Percentiles rank a stretch among this genome's conserved stretches.
phyloP scores from a whole-genome alignment of 768 basidiomycete genomes.

The Kockovaella imperatae region DNA sequence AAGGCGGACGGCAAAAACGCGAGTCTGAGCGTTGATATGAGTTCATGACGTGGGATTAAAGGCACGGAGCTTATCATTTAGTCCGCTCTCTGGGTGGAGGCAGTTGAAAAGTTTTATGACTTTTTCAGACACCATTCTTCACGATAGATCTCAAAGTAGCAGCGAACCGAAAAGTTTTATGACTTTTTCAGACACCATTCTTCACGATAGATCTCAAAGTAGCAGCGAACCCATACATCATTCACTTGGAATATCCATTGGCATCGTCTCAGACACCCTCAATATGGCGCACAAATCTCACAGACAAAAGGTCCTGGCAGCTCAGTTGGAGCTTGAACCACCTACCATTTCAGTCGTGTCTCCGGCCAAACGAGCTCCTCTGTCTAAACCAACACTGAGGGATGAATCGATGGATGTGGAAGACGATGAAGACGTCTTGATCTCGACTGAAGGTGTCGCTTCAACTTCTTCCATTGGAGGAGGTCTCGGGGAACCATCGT shows the following conservation, averaged over 20 bases:
- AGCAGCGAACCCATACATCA: too few species aligned
- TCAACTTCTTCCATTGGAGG: conserved; percentile 3
- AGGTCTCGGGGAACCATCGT: conserved; percentile 10
- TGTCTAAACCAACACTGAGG: conserved; percentile 13
- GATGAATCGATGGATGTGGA: conserved; percentile 35
- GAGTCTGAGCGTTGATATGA: too few species aligned
- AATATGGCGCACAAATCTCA: conserved; percentile 44
- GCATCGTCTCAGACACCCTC: neutral
- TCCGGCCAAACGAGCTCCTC: conserved; percentile 2
- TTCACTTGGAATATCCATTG: neutral
- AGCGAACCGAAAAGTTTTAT: too few species aligned
- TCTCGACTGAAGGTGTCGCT: conserved; percentile 49
- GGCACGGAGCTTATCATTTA: too few species aligned
- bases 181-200: neutral
- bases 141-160: neutral
- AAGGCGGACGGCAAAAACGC: too few species aligned
- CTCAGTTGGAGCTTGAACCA: conserved; percentile 40
- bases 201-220: neutral
- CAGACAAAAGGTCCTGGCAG: conserved; percentile 41
- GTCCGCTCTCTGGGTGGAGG: too few species aligned
- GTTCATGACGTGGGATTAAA: too few species aligned
- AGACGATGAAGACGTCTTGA: conserved; percentile 59
- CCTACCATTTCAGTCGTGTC: conserved; percentile 35
- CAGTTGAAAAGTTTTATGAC: too few species aligned
- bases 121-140: neutral